A percentile compares a stretch with the other conserved stretches of the same genome.
Conservation (phyloP, 331 rosid genomes). For the Phaseolus coccineus region DNA sequence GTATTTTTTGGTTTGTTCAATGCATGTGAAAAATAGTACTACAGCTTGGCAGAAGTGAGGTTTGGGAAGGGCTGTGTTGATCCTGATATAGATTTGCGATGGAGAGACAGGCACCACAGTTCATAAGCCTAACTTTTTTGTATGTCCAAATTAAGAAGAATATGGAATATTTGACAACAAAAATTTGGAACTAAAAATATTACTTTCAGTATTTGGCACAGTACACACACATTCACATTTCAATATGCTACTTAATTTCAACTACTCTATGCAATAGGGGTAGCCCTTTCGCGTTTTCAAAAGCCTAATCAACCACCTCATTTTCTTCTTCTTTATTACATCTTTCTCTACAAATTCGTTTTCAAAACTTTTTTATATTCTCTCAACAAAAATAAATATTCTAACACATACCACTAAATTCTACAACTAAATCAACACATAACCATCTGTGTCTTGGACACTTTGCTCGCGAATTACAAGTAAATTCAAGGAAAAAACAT, state of each 20-base stretch:
- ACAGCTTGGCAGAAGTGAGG: neutral
- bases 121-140: constrained; percentile 19
- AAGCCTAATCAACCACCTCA: constrained; percentile 16
- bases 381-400: neutral
- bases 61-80: neutral
- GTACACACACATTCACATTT: neutral
- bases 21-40: neutral
- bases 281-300: neutral
- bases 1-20: neutral
- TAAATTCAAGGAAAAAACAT: neutral
- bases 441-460: neutral
- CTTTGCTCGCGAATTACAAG: neutral
- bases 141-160: constrained; percentile 7
- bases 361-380: neutral
- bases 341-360: neutral
- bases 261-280: neutral
- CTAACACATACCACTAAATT: too few species aligned
- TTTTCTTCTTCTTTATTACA: neutral
- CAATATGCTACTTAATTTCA: neutral
- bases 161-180: constrained; percentile 24
- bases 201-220: neutral
- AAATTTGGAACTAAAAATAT: neutral
- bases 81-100: constrained; percentile 8
- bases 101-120: neutral
- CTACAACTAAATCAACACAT: neutral